Percentiles rank a stretch among this genome's conserved stretches.
Conservation (phyloP, 2,329 filamentous ascomycete species). For the Capronia epimyces region DNA sequence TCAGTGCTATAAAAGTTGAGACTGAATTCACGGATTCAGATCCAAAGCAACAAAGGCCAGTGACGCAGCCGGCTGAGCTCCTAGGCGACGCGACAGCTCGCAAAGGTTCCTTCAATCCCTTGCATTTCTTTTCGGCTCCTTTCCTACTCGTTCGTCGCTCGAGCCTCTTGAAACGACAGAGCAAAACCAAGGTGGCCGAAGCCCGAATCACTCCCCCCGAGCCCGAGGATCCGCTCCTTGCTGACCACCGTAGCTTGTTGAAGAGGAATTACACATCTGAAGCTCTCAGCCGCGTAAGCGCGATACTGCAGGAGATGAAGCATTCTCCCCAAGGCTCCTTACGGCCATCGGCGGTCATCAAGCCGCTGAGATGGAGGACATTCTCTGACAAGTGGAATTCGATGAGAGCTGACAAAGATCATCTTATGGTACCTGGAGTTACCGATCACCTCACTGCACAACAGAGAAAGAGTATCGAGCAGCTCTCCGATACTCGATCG, state of each 20-base stretch:
- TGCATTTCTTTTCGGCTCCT: constrained; percentile 18
- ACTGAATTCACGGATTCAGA: constrained; percentile 10
- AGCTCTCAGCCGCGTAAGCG: constrained; percentile 18
- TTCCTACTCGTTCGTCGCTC: constrained; percentile 11
- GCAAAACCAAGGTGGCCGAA: background rate
- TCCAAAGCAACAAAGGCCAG: background rate
- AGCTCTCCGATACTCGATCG: constrained; percentile 11
- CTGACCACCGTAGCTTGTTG: constrained; percentile 19
- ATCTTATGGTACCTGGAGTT: background rate
- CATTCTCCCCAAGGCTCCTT: background rate
- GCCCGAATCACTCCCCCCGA: background rate
- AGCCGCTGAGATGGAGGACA: constrained; percentile 8
- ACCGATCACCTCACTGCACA: constrained; percentile 4
- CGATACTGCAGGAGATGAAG: constrained; percentile 21
- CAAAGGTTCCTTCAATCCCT: constrained; percentile 17
- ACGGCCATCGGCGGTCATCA: constrained; percentile 5
- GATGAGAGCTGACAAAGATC: background rate
- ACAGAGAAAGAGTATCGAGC: constrained; percentile 5
- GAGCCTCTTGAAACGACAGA: constrained; percentile 6
- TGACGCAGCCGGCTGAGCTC: background rate
- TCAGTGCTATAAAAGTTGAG: constrained; percentile 17
- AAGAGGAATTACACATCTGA: constrained; percentile 23
- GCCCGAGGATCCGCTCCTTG: constrained; percentile 1
- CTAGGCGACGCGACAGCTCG: constrained; percentile 2
- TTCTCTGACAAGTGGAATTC: constrained; percentile 10